These are phyloP conservation scores for Venturia asperata DNA, from an alignment of 2,329 filamentous ascomycete genomes.

Conservation along the genomic window DNA sequence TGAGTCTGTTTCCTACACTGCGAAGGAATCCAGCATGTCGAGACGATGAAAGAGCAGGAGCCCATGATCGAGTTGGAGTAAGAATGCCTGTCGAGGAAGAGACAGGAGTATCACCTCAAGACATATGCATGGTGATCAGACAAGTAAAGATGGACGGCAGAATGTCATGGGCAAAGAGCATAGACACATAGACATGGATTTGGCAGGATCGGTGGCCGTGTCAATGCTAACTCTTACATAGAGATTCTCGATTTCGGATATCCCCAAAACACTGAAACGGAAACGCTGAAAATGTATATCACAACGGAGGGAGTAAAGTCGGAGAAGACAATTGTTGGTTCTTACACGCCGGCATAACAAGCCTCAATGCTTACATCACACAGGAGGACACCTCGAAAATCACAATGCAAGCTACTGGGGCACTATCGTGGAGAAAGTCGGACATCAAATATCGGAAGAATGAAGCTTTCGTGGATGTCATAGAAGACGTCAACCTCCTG, in stretches of 20 bases:
- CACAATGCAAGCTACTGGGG: slow-evolving; percentile 97
- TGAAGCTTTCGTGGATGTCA: slow-evolving; percentile 98
- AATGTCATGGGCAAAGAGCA: background rate
- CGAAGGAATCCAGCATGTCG: background rate
- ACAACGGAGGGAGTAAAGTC: slow-evolving; percentile 98
- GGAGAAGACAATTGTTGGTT: slow-evolving; percentile 56
- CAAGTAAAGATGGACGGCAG: background rate
- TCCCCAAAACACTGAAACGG: slow-evolving; percentile 96
- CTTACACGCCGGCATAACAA: background rate
- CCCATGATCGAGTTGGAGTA: background rate
- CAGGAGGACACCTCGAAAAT: slow-evolving; percentile 90
- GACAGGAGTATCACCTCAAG: background rate
- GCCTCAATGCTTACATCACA: slow-evolving; percentile 16
- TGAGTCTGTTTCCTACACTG: slow-evolving; percentile 34
- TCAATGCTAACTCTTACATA: slow-evolving; percentile 31
- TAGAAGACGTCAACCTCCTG: slow-evolving; percentile 96
- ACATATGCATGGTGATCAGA: background rate
- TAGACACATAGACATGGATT: too few species aligned
- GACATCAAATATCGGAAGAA: slow-evolving; percentile 99
- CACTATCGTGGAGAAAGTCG: slow-evolving; percentile 90
- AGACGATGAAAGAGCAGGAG: background rate
- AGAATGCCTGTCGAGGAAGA: background rate
- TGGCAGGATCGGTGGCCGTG: background rate
- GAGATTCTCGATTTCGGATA: slow-evolving; percentile 99
- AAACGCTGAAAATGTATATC: slow-evolving; percentile 99